A percentile compares a stretch with the other conserved stretches of the same genome.
Evolutionary conservation across 768 basidiomycete genomes (phyloP).

Genomic region (Dacryopinax primogenitus): DNA sequence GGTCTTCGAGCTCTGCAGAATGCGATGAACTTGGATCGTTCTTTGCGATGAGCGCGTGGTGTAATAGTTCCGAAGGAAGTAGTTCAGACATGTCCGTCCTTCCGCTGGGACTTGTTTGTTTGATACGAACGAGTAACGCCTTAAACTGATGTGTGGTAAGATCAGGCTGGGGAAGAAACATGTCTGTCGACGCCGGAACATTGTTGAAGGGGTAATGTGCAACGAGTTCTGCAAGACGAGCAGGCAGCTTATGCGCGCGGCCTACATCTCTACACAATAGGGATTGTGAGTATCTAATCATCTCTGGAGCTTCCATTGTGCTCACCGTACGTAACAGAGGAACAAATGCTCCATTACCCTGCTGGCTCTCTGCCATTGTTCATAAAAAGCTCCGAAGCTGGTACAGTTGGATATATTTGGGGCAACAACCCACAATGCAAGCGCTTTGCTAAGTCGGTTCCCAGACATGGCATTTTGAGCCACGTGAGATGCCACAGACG

Average conservation of each 20-base stretch:
- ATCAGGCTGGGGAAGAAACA: slow-evolving; percentile 45
- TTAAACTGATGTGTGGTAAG: slow-evolving; percentile 54
- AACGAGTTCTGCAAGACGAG: slow-evolving; percentile 56
- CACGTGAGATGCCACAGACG: slow-evolving; percentile 56
- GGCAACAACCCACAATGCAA: slow-evolving; percentile 59
- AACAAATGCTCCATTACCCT: slow-evolving; percentile 66
- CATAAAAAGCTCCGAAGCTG: slow-evolving; percentile 39
- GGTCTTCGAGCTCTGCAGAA: background rate
- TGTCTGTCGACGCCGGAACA: slow-evolving; percentile 23
- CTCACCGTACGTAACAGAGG: slow-evolving; percentile 56
- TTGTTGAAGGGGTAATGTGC: slow-evolving; percentile 50
- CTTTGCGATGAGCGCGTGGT: slow-evolving; percentile 44
- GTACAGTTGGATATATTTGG: background rate
- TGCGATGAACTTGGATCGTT: slow-evolving; percentile 21
- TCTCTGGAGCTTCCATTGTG: background rate
- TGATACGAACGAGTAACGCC: slow-evolving; percentile 55
- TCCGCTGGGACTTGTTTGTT: slow-evolving; percentile 37
- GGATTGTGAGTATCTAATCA: background rate
- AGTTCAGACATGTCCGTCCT: slow-evolving; percentile 31
- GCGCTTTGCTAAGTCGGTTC: slow-evolving; percentile 59
- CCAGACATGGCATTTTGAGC: slow-evolving; percentile 64
- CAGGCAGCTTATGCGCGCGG: slow-evolving; percentile 41
- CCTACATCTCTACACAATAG: slow-evolving; percentile 9
- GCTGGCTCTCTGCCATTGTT: slow-evolving; percentile 60
- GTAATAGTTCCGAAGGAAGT: slow-evolving; percentile 45